These are phyloP conservation scores for Candida nonsorbophila DNA, from an alignment of 805 yeast genomes.

Conservation along the genomic window DNA sequence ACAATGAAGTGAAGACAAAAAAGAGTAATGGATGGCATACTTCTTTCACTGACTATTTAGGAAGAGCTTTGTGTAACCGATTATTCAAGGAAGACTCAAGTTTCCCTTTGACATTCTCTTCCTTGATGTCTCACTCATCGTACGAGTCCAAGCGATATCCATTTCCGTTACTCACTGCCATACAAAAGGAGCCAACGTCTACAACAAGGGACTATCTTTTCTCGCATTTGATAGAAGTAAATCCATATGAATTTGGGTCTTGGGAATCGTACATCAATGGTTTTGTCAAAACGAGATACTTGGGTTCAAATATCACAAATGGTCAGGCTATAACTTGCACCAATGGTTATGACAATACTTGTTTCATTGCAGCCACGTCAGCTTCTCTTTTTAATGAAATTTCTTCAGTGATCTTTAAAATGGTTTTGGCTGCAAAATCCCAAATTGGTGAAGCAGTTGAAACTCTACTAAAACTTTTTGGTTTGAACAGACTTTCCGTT, in stretches of 20 bases:
- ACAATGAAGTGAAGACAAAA: constrained; percentile 48
- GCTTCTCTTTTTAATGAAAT: constrained; percentile 58
- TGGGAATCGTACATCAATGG: constrained; percentile 49
- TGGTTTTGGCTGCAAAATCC: constrained; percentile 25
- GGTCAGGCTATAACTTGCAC: constrained; percentile 45
- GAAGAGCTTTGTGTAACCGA: constrained; percentile 49
- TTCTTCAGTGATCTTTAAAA: constrained; percentile 43
- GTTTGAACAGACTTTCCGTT: constrained; percentile 28
- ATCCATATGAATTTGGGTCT: constrained; percentile 64
- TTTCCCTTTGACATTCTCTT: constrained; percentile 35
- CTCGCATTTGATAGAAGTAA: constrained; percentile 52
- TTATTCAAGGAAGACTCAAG: constrained; percentile 30
- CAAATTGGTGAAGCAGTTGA: constrained; percentile 27
- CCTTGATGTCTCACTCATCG: constrained; percentile 24
- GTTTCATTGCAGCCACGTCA: constrained; percentile 58
- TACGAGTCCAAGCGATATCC: constrained; percentile 39
- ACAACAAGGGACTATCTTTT: constrained; percentile 16
- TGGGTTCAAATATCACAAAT: constrained; percentile 44
- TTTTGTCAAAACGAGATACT: constrained; percentile 45
- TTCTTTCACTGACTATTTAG: constrained; percentile 67
- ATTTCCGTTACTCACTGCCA: constrained; percentile 43
- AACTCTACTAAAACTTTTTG: constrained; percentile 38
- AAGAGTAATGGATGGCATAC: constrained; percentile 48
- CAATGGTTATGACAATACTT: constrained; percentile 52
- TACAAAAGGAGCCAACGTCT: constrained; percentile 31